phyloP scores from a whole-genome alignment of 1,284 basidiomycete genomes.

The Ustilago sp. region DNA sequence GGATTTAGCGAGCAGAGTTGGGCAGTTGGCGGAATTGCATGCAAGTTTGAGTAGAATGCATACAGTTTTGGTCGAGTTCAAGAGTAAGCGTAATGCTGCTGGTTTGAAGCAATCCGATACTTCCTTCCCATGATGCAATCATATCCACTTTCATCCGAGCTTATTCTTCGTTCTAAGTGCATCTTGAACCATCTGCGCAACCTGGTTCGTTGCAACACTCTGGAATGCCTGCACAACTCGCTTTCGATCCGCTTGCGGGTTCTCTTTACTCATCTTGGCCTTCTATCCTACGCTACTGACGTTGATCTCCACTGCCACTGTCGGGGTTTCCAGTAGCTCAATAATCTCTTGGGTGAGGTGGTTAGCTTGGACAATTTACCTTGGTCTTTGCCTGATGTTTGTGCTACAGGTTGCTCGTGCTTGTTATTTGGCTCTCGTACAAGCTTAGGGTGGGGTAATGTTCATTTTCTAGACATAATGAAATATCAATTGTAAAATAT shows the following conservation, averaged over 20 bases:
- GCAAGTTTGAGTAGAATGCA: slow-evolving; percentile 49
- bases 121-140: background rate
- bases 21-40: slow-evolving; percentile 33
- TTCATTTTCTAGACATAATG: background rate
- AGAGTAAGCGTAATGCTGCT: slow-evolving; percentile 16
- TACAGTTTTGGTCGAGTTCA: slow-evolving; percentile 43
- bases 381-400: background rate
- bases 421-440: slow-evolving; percentile 16
- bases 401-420: slow-evolving; percentile 12
- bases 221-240: slow-evolving; percentile 70
- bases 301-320: slow-evolving; percentile 71
- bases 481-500: background rate
- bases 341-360: slow-evolving; percentile 70
- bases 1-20: slow-evolving; percentile 30
- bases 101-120: background rate
- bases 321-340: slow-evolving; percentile 70
- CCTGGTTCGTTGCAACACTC: slow-evolving; percentile 46
- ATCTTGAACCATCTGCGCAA: slow-evolving; percentile 14
- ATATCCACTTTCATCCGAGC: background rate
- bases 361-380: slow-evolving; percentile 66
- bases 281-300: slow-evolving; percentile 70
- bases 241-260: slow-evolving; percentile 66
- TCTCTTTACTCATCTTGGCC: slow-evolving; percentile 71
- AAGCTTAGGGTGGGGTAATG: background rate
- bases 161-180: background rate